phyloP scores from a whole-genome alignment of 129 eudicot species.

The Apium graveolens region DNA sequence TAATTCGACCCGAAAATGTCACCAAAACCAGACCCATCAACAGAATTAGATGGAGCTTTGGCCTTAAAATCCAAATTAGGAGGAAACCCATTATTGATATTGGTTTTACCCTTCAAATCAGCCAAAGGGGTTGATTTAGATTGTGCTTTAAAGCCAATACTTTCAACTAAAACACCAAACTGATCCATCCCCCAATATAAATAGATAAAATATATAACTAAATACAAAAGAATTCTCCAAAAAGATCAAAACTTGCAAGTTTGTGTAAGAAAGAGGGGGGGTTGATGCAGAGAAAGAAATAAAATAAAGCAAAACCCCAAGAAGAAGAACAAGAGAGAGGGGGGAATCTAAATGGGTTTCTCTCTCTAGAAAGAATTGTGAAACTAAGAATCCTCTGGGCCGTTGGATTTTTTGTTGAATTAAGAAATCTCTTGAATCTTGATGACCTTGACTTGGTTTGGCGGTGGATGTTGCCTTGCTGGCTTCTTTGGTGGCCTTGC shows the following conservation, averaged over 20 bases:
- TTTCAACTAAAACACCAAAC: slow-evolving; percentile 82
- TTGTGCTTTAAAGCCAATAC: slow-evolving; percentile 69
- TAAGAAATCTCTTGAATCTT: no score
- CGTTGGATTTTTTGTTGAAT: no score
- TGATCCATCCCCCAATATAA: slow-evolving; percentile 43
- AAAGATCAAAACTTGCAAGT: background rate
- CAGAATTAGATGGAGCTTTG: slow-evolving; percentile 14
- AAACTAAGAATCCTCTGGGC: no score
- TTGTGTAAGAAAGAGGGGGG: background rate
- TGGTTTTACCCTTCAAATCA: slow-evolving; percentile 40
- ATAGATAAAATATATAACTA: background rate
- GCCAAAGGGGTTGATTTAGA: slow-evolving; percentile 78
- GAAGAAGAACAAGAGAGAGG: background rate
- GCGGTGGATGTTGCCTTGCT: no score
- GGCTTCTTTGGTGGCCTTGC: no score
- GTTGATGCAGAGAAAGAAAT: background rate
- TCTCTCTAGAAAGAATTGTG: no score
- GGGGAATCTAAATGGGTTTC: background rate
- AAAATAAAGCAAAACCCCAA: background rate
- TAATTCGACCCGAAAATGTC: slow-evolving; percentile 39
- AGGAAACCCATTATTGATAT: slow-evolving; percentile 19
- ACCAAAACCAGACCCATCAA: slow-evolving; percentile 38
- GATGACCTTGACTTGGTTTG: no score
- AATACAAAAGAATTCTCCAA: background rate
- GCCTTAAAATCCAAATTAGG: slow-evolving; percentile 12